Evolutionary conservation across 2,329 filamentous ascomycete genomes (phyloP), one percentile per base, ranked within the genome.

Genomic region (Colletotrichum karsti): DNA sequence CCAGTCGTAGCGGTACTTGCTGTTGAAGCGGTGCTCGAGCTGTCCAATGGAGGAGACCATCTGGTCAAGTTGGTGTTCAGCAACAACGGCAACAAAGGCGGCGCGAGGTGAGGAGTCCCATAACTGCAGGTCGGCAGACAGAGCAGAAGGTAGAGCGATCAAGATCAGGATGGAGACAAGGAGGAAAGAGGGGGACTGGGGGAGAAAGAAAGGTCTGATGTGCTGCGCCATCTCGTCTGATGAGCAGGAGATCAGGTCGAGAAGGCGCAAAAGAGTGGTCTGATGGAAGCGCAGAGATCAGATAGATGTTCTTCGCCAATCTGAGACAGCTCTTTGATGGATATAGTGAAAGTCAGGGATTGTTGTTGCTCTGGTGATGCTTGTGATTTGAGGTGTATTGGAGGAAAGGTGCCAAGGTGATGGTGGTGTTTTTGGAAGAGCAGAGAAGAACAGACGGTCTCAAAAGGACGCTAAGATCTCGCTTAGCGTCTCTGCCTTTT

Each of bases 1-100:
- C 92, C 93, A 97, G 48, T 94, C 92, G 75, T 97, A 97, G 74
- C 92, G 92, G 83, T 94, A 92, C 71, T 93, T 93, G 75, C 83
- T 82, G 76, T 97, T 97, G 91, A 93, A 97, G 1, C 74, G 74
- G 5, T 76, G 71, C 63, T 82, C 79, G 3, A 81, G 70, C 74
- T 97, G 92, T 30, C 80, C 80, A 84, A 97, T 93, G 35, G 90
- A 91, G 72, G 87, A 84, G 12, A 93, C 80, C 76, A 94, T 87
- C 7, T 90, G 88, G 7, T 87, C 78, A 12, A 93, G 79, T 77
- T 95, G 92, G 71, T 88, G 86, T 71, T 94, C 93, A 44, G 91
- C 87, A 26, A 94, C 92, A 18, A 94, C 84, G 28, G 90, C 88
- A 57, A 94, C 86, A 42, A 94, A 71, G 37, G 78, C 76, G 72